phyloP scores from a whole-genome alignment of 2,329 filamentous ascomycete species.

The Bisporella sp. region DNA sequence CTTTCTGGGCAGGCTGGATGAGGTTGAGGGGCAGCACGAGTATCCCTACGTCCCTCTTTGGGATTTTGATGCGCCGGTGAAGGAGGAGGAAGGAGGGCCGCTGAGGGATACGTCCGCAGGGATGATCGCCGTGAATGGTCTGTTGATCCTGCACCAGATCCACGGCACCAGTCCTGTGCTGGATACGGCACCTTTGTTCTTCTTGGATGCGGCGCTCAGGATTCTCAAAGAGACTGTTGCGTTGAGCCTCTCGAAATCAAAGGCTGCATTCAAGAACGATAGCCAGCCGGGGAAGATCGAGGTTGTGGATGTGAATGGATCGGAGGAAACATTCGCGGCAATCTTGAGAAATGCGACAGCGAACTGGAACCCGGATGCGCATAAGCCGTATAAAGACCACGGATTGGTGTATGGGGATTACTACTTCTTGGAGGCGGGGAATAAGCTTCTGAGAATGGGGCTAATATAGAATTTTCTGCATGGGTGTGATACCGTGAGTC shows the following conservation, averaged over 20 bases:
- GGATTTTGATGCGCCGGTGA: constrained; percentile 34
- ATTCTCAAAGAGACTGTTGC: constrained; percentile 17
- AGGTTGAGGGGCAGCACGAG: background rate
- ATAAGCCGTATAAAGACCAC: constrained; percentile 11
- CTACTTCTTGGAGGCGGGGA: constrained; percentile 16
- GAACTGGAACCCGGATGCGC: constrained; percentile 12
- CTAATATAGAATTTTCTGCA: constrained; percentile 2
- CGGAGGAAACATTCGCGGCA: constrained; percentile 5
- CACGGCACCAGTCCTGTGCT: constrained; percentile 4
- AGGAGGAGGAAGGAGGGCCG: constrained; percentile 8
- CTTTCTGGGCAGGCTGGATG: constrained; percentile 28
- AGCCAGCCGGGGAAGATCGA: background rate
- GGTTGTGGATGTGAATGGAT: background rate
- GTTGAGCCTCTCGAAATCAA: constrained; percentile 11
- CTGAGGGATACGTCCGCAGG: constrained; percentile 34
- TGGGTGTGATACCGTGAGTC: too few species aligned
- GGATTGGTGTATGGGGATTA: constrained; percentile 20
- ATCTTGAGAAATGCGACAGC: constrained; percentile 17
- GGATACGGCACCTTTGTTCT: background rate
- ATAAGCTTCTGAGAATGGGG: constrained; percentile 16
- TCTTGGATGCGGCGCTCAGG: constrained; percentile 11
- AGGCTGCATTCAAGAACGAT: constrained; percentile 6
- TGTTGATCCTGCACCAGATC: constrained; percentile 27
- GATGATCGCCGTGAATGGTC: constrained; percentile 34
- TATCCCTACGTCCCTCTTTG: constrained; percentile 24